These are phyloP conservation scores for Mortierella sp. DNA, from an alignment of 371 early-diverging fungal genomes.

Conservation along the genomic window DNA sequence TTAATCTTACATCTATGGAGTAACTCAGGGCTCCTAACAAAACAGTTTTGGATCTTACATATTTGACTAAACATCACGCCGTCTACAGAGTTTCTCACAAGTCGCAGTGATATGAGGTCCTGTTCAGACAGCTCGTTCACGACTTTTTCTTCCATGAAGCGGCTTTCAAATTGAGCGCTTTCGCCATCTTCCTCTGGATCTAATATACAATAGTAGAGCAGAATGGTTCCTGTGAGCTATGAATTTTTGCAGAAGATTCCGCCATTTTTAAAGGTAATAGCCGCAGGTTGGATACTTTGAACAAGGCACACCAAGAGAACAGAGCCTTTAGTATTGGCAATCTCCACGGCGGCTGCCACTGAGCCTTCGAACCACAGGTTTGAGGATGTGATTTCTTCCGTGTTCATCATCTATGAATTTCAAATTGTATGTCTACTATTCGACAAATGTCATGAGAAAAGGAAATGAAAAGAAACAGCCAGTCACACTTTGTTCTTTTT, in stretches of 20 bases:
- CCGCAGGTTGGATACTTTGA: slow-evolving; percentile 31
- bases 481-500: background rate
- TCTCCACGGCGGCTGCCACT: slow-evolving; percentile 40
- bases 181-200: slow-evolving; percentile 5
- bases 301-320: slow-evolving; percentile 50
- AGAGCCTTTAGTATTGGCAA: slow-evolving; percentile 31
- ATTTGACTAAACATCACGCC: slow-evolving; percentile 56
- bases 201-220: background rate
- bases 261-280: too few species aligned
- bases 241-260: background rate
- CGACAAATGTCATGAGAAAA: background rate
- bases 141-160: slow-evolving; percentile 21
- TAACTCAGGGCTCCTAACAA: background rate
- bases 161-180: slow-evolving; percentile 28
- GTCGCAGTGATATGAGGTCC: slow-evolving; percentile 29
- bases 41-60: slow-evolving; percentile 27
- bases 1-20: too few species aligned
- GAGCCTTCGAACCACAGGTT: slow-evolving; percentile 47
- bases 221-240: background rate
- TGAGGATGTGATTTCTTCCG: background rate
- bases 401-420: background rate
- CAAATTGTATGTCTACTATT: background rate
- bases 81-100: slow-evolving; percentile 41
- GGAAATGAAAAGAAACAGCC: background rate
- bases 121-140: slow-evolving; percentile 14